These are phyloP conservation scores for Leishmania arabica DNA, from an alignment of 208 protist species.

Conservation along the genomic window DNA sequence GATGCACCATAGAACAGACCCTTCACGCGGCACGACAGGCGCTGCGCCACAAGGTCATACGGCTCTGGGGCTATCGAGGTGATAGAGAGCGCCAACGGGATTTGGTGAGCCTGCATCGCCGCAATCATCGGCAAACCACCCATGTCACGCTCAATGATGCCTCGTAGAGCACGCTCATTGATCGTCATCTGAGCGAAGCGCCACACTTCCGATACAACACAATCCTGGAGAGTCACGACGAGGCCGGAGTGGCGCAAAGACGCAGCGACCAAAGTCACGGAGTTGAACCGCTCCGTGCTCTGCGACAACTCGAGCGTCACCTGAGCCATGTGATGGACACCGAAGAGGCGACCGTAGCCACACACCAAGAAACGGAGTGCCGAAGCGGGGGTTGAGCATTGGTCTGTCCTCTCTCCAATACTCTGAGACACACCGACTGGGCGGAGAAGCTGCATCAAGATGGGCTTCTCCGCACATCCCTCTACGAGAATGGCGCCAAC, in stretches of 20 bases:
- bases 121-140: constrained; percentile 49
- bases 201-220: constrained; percentile 19
- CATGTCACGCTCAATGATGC: constrained; percentile 39
- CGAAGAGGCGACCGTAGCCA: constrained; percentile 13
- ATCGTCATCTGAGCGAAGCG: constrained; percentile 30
- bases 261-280: constrained; percentile 16
- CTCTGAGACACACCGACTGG: neutral
- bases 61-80: constrained; percentile 45
- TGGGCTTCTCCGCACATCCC: constrained; percentile 11
- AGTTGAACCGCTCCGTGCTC: constrained; percentile 2
- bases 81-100: constrained; percentile 45
- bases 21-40: constrained; percentile 31
- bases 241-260: constrained; percentile 18
- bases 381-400: neutral
- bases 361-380: constrained; percentile 11
- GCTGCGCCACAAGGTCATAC: constrained; percentile 28
- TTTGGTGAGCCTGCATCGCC: constrained; percentile 44
- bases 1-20: constrained; percentile 77
- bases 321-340: neutral
- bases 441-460: constrained; percentile 15
- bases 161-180: constrained; percentile 15
- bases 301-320: constrained; percentile 28
- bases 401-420: no score
- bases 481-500: constrained; percentile 17
- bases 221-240: constrained; percentile 49